Conservation (phyloP, 1,139 yeast species). For the Nakaseomyces uthaithaninus region DNA sequence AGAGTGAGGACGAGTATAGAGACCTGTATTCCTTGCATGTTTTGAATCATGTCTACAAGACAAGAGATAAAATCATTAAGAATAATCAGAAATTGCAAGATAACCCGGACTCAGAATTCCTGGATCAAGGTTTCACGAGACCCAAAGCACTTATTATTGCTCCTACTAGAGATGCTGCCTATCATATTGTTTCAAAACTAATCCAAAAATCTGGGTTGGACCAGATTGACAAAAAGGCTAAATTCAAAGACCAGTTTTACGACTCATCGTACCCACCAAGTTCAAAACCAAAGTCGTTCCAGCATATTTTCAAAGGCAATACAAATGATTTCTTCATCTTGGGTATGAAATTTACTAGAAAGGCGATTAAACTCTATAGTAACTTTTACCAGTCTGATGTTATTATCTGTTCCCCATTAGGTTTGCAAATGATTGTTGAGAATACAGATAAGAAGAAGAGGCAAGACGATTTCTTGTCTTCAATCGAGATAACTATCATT, state of each 20-base stretch:
- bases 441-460: slow-evolving; percentile 48
- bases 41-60: slow-evolving; percentile 75
- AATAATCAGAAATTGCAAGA: slow-evolving; percentile 54
- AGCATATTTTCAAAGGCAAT: slow-evolving; percentile 74
- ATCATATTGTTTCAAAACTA: slow-evolving; percentile 56
- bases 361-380: slow-evolving; percentile 73
- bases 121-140: slow-evolving; percentile 94
- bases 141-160: slow-evolving; percentile 77
- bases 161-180: slow-evolving; percentile 79
- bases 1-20: slow-evolving; percentile 43
- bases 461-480: slow-evolving; percentile 68
- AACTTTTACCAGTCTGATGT: slow-evolving; percentile 81
- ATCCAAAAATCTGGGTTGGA: slow-evolving; percentile 57
- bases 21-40: slow-evolving; percentile 63
- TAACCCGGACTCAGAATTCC: slow-evolving; percentile 41
- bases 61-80: slow-evolving; percentile 72
- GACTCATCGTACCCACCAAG: slow-evolving; percentile 43
- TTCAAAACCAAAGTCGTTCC: slow-evolving; percentile 76
- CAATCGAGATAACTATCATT: slow-evolving; percentile 71
- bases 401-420: slow-evolving; percentile 86
- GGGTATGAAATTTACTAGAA: slow-evolving; percentile 84
- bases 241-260: slow-evolving; percentile 64
- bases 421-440: slow-evolving; percentile 65
- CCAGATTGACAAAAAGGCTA: slow-evolving; percentile 72
- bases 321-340: slow-evolving; percentile 85